These are phyloP conservation scores for Ophiocordyceps polyrhachis-furcata DNA, from an alignment of 2,329 filamentous ascomycete species.

Conservation along the genomic window DNA sequence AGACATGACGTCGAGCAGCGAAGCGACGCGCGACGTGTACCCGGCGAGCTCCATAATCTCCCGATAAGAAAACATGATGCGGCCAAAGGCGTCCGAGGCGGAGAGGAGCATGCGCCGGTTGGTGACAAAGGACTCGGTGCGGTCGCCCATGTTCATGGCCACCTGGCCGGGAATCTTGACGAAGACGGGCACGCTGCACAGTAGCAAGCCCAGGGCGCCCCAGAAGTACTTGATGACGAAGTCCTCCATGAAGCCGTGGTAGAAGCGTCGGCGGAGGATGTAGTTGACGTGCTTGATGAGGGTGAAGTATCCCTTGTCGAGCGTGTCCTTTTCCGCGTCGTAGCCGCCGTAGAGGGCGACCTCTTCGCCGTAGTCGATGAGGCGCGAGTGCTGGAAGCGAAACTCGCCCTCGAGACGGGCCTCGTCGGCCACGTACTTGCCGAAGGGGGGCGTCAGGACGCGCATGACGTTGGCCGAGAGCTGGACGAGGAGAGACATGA, in stretches of 20 bases:
- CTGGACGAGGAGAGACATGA: slow-evolving; percentile 89
- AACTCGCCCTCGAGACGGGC: slow-evolving; percentile 90
- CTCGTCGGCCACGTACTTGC: slow-evolving; percentile 94
- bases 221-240: slow-evolving; percentile 99
- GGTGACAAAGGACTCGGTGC: slow-evolving; percentile 69
- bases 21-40: slow-evolving; percentile 82
- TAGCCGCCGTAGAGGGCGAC: slow-evolving; percentile 84
- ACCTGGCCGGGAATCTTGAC: slow-evolving; percentile 68
- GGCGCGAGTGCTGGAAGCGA: slow-evolving; percentile 77
- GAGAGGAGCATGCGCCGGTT: slow-evolving; percentile 83
- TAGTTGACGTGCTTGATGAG: slow-evolving; percentile 98
- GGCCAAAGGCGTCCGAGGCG: slow-evolving; percentile 86
- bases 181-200: slow-evolving; percentile 92
- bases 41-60: slow-evolving; percentile 92
- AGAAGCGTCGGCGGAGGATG: slow-evolving; percentile 74
- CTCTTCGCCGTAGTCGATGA: slow-evolving; percentile 94
- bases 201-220: slow-evolving; percentile 77
- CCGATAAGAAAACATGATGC: slow-evolving; percentile 95
- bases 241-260: slow-evolving; percentile 99
- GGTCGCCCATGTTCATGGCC: slow-evolving; percentile 48
- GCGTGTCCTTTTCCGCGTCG: slow-evolving; percentile 82
- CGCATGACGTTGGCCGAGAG: slow-evolving; percentile 86
- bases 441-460: slow-evolving; percentile 84
- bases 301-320: slow-evolving; percentile 98
- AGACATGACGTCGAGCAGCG: slow-evolving; percentile 81